A percentile compares a stretch with the other conserved stretches of the same genome.
These are phyloP conservation scores for Globomyces sp. DNA, from an alignment of 371 early-diverging fungal species.

Conservation along the genomic window DNA sequence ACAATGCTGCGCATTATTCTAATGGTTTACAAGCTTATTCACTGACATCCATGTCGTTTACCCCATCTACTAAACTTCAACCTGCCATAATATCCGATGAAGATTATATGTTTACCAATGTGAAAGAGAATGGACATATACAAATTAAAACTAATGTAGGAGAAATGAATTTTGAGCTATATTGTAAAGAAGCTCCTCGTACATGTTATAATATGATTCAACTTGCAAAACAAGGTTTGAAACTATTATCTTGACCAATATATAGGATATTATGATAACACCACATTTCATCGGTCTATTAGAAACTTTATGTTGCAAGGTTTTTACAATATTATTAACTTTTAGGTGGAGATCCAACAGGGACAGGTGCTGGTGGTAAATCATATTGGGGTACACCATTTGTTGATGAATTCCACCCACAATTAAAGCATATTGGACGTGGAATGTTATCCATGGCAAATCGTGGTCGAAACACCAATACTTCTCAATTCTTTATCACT, in stretches of 20 bases:
- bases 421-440: constrained; percentile 70
- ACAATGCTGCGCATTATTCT: constrained; percentile 81
- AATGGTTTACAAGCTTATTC: constrained; percentile 78
- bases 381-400: constrained; percentile 80
- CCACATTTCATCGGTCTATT: constrained; percentile 85
- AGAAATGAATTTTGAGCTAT: constrained; percentile 81
- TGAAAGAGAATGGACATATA: constrained; percentile 70
- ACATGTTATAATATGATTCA: constrained; percentile 91
- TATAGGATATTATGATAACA: constrained; percentile 78
- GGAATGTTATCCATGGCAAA: constrained; percentile 89
- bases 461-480: constrained; percentile 80
- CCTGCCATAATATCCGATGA: constrained; percentile 71
- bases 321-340: neutral
- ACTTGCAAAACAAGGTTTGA: constrained; percentile 61
- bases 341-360: constrained; percentile 80
- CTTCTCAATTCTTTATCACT: constrained; percentile 92
- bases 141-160: constrained; percentile 77
- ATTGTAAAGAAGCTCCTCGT: constrained; percentile 78
- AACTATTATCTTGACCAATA: neutral
- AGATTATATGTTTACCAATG: constrained; percentile 76
- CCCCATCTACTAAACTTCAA: constrained; percentile 64
- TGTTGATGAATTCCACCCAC: constrained; percentile 65
- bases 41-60: constrained; percentile 83
- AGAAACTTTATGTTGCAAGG: constrained; percentile 94
- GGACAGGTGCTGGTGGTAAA: constrained; percentile 86